Evolutionary conservation across 2,329 filamentous ascomycete genomes (phyloP).

Genomic region (Cryphonectria japonica): DNA sequence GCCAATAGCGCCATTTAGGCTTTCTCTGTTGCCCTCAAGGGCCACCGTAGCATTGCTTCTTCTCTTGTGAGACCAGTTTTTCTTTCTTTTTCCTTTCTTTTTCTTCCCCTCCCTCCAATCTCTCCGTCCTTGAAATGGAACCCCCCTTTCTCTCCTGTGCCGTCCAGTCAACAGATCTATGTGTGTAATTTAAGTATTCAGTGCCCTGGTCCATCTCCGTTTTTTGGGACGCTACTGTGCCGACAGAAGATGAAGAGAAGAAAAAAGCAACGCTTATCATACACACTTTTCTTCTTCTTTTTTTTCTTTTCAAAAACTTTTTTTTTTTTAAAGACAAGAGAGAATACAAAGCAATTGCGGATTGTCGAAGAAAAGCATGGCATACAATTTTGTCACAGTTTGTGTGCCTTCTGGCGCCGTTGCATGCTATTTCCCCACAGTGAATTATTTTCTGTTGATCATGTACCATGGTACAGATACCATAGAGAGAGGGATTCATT

Average conservation of each 20-base stretch:
- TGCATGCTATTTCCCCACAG: not conserved
- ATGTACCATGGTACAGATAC: too few species aligned
- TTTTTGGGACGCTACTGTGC: not conserved
- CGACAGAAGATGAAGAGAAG: not conserved
- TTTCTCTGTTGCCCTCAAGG: too few species aligned
- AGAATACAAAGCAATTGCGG: not conserved
- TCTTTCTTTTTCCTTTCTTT: too few species aligned
- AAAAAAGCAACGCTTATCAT: not conserved
- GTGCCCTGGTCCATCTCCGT: not conserved
- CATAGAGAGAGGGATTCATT: too few species aligned
- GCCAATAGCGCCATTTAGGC: not conserved
- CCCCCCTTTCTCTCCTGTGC: not conserved
- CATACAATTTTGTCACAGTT: not conserved
- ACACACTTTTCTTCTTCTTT: too few species aligned
- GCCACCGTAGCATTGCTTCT: too few species aligned
- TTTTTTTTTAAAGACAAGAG: too few species aligned
- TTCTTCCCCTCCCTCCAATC: too few species aligned
- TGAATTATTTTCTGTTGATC: not conserved
- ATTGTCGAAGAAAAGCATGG: not conserved
- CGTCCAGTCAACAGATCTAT: not conserved
- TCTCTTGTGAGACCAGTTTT: too few species aligned
- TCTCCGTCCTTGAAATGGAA: too few species aligned
- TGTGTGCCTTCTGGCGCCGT: not conserved
- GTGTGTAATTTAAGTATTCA: not conserved
- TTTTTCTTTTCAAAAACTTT: too few species aligned